phyloP scores from a whole-genome alignment of 2,329 filamentous ascomycete species.

The Cytospora paraplurivora region DNA sequence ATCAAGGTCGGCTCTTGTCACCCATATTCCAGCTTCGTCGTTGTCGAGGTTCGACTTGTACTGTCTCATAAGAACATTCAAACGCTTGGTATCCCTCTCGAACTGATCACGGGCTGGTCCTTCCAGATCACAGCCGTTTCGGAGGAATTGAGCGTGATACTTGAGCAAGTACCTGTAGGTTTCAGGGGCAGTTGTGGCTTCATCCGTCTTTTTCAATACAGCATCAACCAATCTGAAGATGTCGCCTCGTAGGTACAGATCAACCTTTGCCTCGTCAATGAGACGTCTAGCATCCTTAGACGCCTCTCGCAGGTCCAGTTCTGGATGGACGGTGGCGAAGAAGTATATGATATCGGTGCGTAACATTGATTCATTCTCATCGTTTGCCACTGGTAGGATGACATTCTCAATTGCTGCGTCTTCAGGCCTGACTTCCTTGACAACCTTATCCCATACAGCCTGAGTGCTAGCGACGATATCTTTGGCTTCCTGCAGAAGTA shows the following conservation, averaged over 20 bases:
- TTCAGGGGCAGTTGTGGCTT: slow-evolving; percentile 5
- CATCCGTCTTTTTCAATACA: slow-evolving; percentile 1
- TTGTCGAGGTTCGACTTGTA: slow-evolving; percentile 24
- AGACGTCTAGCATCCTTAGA: slow-evolving; percentile 15
- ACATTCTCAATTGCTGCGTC: slow-evolving; percentile 10
- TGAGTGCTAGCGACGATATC: not conserved
- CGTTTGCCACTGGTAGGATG: slow-evolving; percentile 4
- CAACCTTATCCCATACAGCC: slow-evolving; percentile 2
- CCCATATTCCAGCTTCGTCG: slow-evolving; percentile 25
- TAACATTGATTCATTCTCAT: slow-evolving; percentile 12
- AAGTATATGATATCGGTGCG: slow-evolving; percentile 20
- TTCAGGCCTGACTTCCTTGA: not conserved
- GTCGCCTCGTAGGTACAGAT: slow-evolving; percentile 21
- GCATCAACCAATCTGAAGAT: slow-evolving; percentile 24
- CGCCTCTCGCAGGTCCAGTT: slow-evolving; percentile 23
- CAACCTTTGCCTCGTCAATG: slow-evolving; percentile 20
- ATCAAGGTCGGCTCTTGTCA: slow-evolving; percentile 19
- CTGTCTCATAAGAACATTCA: slow-evolving; percentile 5
- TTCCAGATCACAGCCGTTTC: slow-evolving; percentile 23
- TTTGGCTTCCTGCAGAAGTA: not conserved
- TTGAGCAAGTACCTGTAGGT: slow-evolving; percentile 20
- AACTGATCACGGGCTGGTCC: slow-evolving; percentile 5
- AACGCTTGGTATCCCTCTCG: not conserved
- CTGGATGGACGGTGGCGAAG: slow-evolving; percentile 24
- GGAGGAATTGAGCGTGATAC: slow-evolving; percentile 20